Evolutionary conservation across 106 monocot species (phyloP), one percentile per base, ranked within the genome.

Genomic region (Gastrodia elata): DNA sequence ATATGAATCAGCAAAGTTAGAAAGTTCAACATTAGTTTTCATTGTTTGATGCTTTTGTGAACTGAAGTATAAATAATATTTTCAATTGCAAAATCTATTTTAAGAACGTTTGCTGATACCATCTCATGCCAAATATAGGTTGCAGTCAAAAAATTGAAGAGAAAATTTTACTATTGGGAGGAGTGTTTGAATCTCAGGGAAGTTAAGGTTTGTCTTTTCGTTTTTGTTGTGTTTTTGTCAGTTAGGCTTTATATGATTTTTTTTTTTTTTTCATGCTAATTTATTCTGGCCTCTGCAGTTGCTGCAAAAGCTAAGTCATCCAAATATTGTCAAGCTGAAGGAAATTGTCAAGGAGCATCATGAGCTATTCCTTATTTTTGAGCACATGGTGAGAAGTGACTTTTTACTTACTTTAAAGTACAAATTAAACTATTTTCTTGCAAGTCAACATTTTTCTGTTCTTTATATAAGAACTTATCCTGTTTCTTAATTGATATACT

Each of bases 91-190:
- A 42, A 68, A 39, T 6, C 25, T 6, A 6, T 73, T 37, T 9
- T 20, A 49, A 52, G 6, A 52, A 52, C 0, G 52, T 52, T 52
- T 7, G 36, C 34, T 35, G 32, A 43, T 41, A 5, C 13, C 7
- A 4, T 43, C 39, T 30, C 37, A n/a, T 35, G 13, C 68, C 16
- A 15, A 48, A 75, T 72, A 36, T 77, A 94, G 94, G 94, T 94
- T 88, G 94, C 94, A 37, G 70, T 94, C 26, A 94, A 94, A 81
- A 94, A 86, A 79, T 90, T 94, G 87, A 94, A 90, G 74, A 87
- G 87, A 72, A 94, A 90, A 40, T 94, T 86, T 52, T 86, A 81
- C 65, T 86, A 28, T 32, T 94, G 86, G 90, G 90, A 94, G 32
- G 86, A 87, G 28, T 88, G 90, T 32, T 81, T 84, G 76, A 90